These are phyloP conservation scores for Trypanosoma scelopori DNA, from an alignment of 208 protist species.

Conservation along the genomic window DNA sequence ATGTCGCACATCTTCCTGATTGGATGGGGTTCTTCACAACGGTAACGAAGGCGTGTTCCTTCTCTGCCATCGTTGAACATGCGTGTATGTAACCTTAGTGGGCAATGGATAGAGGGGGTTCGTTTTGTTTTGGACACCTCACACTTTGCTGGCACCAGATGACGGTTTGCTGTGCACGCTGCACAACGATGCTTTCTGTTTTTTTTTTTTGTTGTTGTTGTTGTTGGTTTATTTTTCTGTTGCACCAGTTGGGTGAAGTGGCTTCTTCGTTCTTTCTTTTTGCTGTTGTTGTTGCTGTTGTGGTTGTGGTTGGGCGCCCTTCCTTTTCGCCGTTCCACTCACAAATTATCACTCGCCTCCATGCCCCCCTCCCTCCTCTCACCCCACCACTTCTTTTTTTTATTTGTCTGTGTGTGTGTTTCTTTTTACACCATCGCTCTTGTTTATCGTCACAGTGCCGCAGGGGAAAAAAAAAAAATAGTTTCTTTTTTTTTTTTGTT, in stretches of 20 bases:
- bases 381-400: constrained; percentile 11
- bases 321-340: background rate
- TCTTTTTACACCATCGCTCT: too few relatives aligned
- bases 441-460: too few relatives aligned
- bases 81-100: background rate
- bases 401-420: too few relatives aligned
- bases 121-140: background rate
- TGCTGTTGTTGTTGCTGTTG: background rate
- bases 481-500: constrained; percentile 9
- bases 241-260: background rate
- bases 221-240: constrained; percentile 17
- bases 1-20: constrained; percentile 13
- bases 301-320: background rate
- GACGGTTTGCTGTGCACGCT: background rate
- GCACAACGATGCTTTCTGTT: constrained; percentile 14
- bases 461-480: too few relatives aligned
- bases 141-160: background rate
- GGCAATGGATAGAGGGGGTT: background rate
- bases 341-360: background rate
- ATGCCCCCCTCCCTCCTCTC: background rate
- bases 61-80: background rate
- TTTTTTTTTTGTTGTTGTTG: too few relatives aligned
- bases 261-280: background rate
- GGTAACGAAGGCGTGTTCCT: background rate
- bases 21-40: background rate